Evolutionary conservation across 2,329 filamentous ascomycete genomes (phyloP).

Genomic region (Truncatella angustata): DNA sequence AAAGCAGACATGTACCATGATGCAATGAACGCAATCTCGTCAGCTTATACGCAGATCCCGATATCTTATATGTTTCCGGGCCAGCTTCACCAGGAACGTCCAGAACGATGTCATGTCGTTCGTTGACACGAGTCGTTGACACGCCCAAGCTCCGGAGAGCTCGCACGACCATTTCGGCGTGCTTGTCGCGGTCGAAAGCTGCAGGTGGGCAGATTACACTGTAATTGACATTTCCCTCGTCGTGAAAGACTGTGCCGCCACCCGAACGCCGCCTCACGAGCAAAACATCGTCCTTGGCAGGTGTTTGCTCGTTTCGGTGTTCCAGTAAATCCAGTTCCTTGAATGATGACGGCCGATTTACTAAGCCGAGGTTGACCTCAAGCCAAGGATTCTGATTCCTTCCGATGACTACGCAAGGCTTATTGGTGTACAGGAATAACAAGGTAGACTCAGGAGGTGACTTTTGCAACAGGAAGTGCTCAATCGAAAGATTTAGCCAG

Average conservation of each 20-base stretch:
- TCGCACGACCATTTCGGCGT: slow-evolving; percentile 91
- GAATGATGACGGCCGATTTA: slow-evolving; percentile 33
- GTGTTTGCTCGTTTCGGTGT: slow-evolving; percentile 2
- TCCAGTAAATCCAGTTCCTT: slow-evolving; percentile 13
- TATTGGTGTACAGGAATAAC: slow-evolving; percentile 85
- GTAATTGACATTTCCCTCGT: slow-evolving; percentile 91
- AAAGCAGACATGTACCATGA: slow-evolving; percentile 86
- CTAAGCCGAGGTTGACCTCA: slow-evolving; percentile 72
- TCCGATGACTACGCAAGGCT: slow-evolving; percentile 84
- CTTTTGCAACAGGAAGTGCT: slow-evolving; percentile 82
- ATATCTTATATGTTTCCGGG: slow-evolving; percentile 67
- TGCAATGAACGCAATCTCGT: slow-evolving; percentile 79
- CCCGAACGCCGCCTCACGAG: slow-evolving; percentile 84
- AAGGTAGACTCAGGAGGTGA: slow-evolving; percentile 70
- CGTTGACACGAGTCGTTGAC: slow-evolving; percentile 70
- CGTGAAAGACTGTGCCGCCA: slow-evolving; percentile 93
- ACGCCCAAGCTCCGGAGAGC: slow-evolving; percentile 65
- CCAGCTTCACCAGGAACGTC: slow-evolving; percentile 12
- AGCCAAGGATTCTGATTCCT: slow-evolving; percentile 98
- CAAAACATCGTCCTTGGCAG: slow-evolving; percentile 32
- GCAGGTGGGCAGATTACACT: slow-evolving; percentile 80
- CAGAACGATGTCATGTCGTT: slow-evolving; percentile 84
- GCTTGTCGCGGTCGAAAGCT: slow-evolving; percentile 77
- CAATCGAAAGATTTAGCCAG: slow-evolving; percentile 88
- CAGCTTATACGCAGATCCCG: slow-evolving; percentile 92